Evolutionary conservation across 164 flowering plant genomes (phyloP).

Genomic region (Nymphaea colorata): DNA sequence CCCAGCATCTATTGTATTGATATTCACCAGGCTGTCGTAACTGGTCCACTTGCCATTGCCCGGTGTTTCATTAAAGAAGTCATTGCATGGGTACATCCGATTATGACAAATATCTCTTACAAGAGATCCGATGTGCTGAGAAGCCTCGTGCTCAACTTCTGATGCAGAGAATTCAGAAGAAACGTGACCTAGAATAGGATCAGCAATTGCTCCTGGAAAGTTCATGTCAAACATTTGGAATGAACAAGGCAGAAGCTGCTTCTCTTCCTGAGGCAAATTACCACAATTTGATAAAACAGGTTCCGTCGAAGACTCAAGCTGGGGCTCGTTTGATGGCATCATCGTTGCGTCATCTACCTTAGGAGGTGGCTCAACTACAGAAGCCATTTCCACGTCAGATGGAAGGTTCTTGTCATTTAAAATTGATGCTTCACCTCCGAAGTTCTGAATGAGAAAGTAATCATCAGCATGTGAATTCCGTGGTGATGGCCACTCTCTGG

Average conservation of each 20-base stretch:
- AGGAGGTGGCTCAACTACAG: slow-evolving; percentile 19
- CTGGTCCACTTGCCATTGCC: neutral
- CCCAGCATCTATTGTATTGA: slow-evolving; percentile 23
- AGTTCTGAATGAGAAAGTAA: slow-evolving; percentile 17
- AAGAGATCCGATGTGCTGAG: slow-evolving; percentile 45
- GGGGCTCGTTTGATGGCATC: slow-evolving; percentile 18
- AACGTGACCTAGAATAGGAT: slow-evolving; percentile 12
- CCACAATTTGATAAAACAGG: slow-evolving; percentile 1
- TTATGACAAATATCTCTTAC: slow-evolving; percentile 28
- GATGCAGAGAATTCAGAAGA: slow-evolving; percentile 23
- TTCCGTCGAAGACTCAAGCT: slow-evolving; percentile 5
- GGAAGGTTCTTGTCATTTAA: slow-evolving; percentile 15
- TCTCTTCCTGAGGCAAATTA: slow-evolving; percentile 41
- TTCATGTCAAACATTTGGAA: slow-evolving; percentile 87
- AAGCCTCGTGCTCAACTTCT: slow-evolving; percentile 24
- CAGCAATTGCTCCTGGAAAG: slow-evolving; percentile 55
- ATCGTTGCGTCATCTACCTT: slow-evolving; percentile 16
- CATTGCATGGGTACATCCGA: slow-evolving; percentile 15
- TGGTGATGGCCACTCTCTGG: slow-evolving; percentile 43
- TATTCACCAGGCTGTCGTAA: neutral
- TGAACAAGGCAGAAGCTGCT: slow-evolving; percentile 59
- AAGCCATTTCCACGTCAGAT: slow-evolving; percentile 14
- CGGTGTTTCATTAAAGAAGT: neutral
- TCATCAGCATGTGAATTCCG: slow-evolving; percentile 19
- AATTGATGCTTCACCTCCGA: slow-evolving; percentile 14